Conservation (phyloP, 306 rosid genomes). For the Vigna hirtella region DNA sequence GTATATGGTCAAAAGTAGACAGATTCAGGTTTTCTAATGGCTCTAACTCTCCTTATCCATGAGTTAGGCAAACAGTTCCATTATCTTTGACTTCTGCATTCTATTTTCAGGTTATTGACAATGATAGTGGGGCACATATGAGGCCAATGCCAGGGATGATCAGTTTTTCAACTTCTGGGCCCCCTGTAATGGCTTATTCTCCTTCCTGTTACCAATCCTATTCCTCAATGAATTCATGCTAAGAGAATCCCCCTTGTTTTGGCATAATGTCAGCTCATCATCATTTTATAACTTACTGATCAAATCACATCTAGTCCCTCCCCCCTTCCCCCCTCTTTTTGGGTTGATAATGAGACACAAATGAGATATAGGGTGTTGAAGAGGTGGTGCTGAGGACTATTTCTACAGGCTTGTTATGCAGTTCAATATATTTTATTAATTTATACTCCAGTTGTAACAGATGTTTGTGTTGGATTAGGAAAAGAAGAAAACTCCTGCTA, state of each 20-base stretch:
- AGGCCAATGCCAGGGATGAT: slow-evolving; percentile 87
- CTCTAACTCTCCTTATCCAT: slow-evolving; percentile 21
- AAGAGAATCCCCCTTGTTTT: neutral
- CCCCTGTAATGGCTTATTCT: slow-evolving; percentile 53
- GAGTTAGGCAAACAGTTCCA: slow-evolving; percentile 6
- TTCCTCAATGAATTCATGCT: slow-evolving; percentile 8
- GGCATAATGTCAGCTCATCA: neutral
- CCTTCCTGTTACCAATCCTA: slow-evolving; percentile 24
- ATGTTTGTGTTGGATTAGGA: slow-evolving; percentile 62
- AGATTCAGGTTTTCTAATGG: slow-evolving; percentile 74
- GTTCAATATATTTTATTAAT: neutral
- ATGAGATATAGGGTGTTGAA: neutral
- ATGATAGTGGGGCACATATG: slow-evolving; percentile 77
- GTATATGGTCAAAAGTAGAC: slow-evolving; percentile 76
- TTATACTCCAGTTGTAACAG: slow-evolving; percentile 29
- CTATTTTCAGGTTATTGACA: slow-evolving; percentile 70
- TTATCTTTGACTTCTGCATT: slow-evolving; percentile 43
- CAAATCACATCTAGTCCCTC: neutral
- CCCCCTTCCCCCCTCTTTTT: neutral
- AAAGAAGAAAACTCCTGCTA: slow-evolving; percentile 69
- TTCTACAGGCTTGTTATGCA: slow-evolving; percentile 13
- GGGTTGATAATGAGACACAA: neutral
- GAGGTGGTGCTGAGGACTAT: slow-evolving; percentile 14
- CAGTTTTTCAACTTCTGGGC: slow-evolving; percentile 56
- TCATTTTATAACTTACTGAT: neutral